These are phyloP conservation scores for Colletotrichum magnum DNA, from an alignment of 2,329 filamentous ascomycete species.

Conservation along the genomic window DNA sequence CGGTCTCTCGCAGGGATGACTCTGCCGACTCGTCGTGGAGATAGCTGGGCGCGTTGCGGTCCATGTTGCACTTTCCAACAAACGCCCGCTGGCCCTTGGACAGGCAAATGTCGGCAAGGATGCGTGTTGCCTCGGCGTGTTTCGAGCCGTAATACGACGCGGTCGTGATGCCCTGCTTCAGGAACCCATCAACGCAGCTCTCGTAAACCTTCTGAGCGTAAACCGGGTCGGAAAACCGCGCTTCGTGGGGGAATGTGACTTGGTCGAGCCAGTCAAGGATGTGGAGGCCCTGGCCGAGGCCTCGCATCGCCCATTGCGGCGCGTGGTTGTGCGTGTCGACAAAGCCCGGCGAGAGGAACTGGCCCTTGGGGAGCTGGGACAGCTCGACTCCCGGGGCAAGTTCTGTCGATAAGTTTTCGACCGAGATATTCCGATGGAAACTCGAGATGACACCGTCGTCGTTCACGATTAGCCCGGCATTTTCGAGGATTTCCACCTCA, in stretches of 20 bases:
- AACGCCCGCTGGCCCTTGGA: conserved; percentile 70
- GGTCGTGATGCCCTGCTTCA: conserved; percentile 74
- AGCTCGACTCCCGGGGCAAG: conserved; percentile 41
- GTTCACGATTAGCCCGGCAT: conserved; percentile 52
- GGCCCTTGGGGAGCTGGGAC: conserved; percentile 53
- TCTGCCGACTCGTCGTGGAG: conserved; percentile 62
- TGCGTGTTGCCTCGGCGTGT: conserved; percentile 69
- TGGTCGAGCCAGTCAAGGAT: conserved; percentile 75
- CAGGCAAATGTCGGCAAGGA: conserved; percentile 68
- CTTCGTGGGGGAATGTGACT: conserved; percentile 76
- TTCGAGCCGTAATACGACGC: conserved; percentile 72
- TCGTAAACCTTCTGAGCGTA: conserved; percentile 69
- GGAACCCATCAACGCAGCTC: conserved; percentile 67
- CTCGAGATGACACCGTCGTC: conserved; percentile 45
- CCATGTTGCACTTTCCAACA: conserved; percentile 75
- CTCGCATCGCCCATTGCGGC: conserved; percentile 67
- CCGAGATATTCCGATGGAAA: conserved; percentile 41
- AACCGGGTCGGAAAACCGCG: conserved; percentile 67
- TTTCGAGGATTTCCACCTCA: conserved; percentile 54
- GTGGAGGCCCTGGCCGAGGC: conserved; percentile 64
- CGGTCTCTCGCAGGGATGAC: conserved; percentile 65
- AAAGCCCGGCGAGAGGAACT: conserved; percentile 72
- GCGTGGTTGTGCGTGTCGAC: conserved; percentile 80
- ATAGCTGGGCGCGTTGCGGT: conserved; percentile 68
- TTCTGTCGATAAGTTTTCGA: conserved; percentile 6